Conservation (phyloP, 176 grass and related monocot species). For the Lolium multiflorum region DNA sequence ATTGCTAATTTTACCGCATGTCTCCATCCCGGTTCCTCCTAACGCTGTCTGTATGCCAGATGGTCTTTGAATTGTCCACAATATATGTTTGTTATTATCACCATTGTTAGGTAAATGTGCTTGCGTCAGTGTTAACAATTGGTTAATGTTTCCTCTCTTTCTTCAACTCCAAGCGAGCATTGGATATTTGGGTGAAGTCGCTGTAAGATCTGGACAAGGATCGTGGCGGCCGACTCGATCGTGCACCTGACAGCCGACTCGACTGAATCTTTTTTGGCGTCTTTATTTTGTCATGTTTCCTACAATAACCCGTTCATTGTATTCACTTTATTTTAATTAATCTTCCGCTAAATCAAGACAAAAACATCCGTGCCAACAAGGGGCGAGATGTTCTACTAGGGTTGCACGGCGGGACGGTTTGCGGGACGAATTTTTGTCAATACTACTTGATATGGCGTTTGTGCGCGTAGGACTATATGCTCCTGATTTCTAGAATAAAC, state of each 20-base stretch:
- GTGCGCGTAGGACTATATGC: too few relatives aligned
- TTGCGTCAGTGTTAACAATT: not conserved
- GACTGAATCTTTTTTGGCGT: not conserved
- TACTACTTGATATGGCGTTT: too few relatives aligned
- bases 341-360: not conserved
- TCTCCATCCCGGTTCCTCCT: not conserved
- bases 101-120: not conserved
- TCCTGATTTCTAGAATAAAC: too few relatives aligned
- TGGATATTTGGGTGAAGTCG: not conserved
- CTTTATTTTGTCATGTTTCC: not conserved
- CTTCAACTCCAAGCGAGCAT: not conserved
- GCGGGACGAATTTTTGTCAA: too few relatives aligned
- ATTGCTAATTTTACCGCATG: not conserved
- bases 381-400: too few relatives aligned
- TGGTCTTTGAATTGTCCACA: not conserved
- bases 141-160: not conserved
- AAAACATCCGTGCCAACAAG: not conserved
- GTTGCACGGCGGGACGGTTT: too few relatives aligned
- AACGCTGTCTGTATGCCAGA: not conserved
- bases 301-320: not conserved
- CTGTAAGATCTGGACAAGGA: not conserved
- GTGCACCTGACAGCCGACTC: not conserved
- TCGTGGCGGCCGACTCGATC: not conserved
- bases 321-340: not conserved
- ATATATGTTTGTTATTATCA: not conserved